phyloP scores from a whole-genome alignment of 75 land plant species.

The Sequoiadendron giganteum region DNA sequence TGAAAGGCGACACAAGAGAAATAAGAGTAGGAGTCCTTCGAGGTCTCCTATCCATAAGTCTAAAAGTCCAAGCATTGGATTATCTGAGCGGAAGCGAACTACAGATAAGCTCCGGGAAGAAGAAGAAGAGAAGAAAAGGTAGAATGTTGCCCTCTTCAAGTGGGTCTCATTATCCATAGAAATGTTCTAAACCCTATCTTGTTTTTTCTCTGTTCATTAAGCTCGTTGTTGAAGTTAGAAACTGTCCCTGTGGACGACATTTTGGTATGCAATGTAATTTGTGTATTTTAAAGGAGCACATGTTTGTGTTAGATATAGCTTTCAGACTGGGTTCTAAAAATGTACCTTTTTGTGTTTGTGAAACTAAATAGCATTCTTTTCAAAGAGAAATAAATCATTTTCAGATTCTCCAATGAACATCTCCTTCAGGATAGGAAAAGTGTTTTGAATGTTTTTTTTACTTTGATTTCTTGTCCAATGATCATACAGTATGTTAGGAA shows the following conservation, averaged over 20 bases:
- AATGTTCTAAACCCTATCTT: not conserved
- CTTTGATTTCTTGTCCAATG: not conserved
- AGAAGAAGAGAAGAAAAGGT: constrained; percentile 95
- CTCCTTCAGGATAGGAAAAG: not conserved
- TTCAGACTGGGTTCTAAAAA: not conserved
- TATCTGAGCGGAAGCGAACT: constrained; percentile 51
- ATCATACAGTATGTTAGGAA: not conserved
- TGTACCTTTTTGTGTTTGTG: not conserved
- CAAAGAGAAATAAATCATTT: not conserved
- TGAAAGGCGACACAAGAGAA: constrained; percentile 62
- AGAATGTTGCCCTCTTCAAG: constrained; percentile 3
- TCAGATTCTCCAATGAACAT: not conserved
- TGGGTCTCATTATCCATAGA: not conserved
- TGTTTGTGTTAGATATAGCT: not conserved
- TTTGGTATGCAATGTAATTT: not conserved
- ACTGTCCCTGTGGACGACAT: not conserved
- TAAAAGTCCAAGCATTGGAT: constrained; percentile 49
- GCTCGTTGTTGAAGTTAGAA: not conserved
- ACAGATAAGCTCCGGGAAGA: constrained; percentile 61
- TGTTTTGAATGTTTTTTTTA: not conserved
- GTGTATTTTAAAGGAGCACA: not conserved
- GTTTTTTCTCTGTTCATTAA: not conserved
- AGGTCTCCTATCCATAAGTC: constrained; percentile 52
- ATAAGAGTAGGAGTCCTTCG: constrained; percentile 51
- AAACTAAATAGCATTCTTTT: not conserved